A percentile compares a stretch with the other conserved stretches of the same genome.
phyloP scores from a whole-genome alignment of 371 early-diverging fungal species.

The Syncephalastrum racemosum region DNA sequence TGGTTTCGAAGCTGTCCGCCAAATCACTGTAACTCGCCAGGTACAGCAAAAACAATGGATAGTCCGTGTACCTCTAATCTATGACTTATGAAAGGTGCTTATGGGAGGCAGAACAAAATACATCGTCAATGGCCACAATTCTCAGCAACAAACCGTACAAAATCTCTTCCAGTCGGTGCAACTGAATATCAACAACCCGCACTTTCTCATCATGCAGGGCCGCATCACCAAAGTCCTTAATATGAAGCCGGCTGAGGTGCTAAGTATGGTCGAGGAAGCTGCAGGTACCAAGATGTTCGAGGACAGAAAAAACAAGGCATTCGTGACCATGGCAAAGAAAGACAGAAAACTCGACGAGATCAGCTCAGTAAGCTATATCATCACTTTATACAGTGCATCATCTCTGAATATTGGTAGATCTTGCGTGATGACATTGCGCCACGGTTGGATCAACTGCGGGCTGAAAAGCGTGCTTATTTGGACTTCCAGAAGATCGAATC shows the following conservation, averaged over 20 bases:
- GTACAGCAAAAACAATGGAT: conserved; percentile 38
- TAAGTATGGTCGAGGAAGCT: conserved; percentile 98
- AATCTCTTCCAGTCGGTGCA: conserved; percentile 95
- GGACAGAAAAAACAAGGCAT: conserved; percentile 95
- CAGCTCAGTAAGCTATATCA: conserved; percentile 48
- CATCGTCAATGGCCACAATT: conserved; percentile 92
- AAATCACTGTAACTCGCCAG: conserved; percentile 94
- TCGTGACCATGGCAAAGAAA: conserved; percentile 93
- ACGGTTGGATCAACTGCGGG: conserved; percentile 87
- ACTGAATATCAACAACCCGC: conserved; percentile 98
- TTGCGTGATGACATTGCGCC: conserved; percentile 92
- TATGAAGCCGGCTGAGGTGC: conserved; percentile 97
- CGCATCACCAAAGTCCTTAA: conserved; percentile 98
- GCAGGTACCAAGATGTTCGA: conserved; percentile 99
- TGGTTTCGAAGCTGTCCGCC: conserved; percentile 85
- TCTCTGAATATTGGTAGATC: conserved; percentile 41
- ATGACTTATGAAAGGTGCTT: conserved; percentile 58
- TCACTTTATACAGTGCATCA: not conserved
- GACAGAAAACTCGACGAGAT: conserved; percentile 95
- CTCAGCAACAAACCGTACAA: conserved; percentile 88
- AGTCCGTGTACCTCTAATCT: not conserved
- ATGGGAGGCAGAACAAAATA: conserved; percentile 96
- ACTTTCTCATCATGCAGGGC: conserved; percentile 99
- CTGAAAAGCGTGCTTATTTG: conserved; percentile 86
- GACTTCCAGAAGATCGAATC: conserved; percentile 92